Conservation (phyloP, 345 rosid species). For the Syzygium aqueum region DNA sequence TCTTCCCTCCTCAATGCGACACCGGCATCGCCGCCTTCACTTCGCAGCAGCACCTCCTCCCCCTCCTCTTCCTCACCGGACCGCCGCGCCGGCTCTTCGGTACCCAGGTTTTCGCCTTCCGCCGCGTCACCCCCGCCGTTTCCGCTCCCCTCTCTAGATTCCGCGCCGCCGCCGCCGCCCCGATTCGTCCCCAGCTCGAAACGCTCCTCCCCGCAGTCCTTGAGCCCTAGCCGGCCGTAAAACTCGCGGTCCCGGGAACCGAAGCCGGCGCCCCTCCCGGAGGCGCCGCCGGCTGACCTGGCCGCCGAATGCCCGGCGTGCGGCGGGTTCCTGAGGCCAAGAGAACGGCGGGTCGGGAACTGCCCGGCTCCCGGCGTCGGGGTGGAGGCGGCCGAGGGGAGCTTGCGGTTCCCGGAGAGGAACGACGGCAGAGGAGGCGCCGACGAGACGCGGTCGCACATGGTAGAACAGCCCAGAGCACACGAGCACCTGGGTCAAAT, state of each 20-base stretch:
- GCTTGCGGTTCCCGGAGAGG: neutral
- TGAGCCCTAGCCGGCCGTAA: constrained; percentile 23
- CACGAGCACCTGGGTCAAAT: neutral
- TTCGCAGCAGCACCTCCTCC: constrained; percentile 14
- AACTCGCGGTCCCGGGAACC: constrained; percentile 1
- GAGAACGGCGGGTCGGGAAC: neutral
- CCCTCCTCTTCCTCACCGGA: constrained; percentile 7
- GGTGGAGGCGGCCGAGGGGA: neutral
- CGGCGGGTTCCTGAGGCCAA: neutral
- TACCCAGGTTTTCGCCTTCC: neutral
- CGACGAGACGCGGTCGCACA: constrained; percentile 28
- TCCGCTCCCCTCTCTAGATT: neutral
- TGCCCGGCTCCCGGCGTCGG: neutral
- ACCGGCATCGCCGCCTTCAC: neutral
- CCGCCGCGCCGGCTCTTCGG: constrained; percentile 2
- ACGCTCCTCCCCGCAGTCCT: constrained; percentile 8
- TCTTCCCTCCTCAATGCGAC: neutral
- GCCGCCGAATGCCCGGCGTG: neutral
- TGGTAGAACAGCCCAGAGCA: constrained; percentile 4
- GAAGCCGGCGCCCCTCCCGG: neutral
- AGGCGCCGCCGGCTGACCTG: neutral
- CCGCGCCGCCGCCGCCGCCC: neutral
- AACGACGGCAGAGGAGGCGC: neutral
- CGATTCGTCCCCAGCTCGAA: constrained; percentile 8
- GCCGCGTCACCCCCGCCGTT: neutral